phyloP scores from a whole-genome alignment of 257 asterid genomes.

The Asclepias syriaca region DNA sequence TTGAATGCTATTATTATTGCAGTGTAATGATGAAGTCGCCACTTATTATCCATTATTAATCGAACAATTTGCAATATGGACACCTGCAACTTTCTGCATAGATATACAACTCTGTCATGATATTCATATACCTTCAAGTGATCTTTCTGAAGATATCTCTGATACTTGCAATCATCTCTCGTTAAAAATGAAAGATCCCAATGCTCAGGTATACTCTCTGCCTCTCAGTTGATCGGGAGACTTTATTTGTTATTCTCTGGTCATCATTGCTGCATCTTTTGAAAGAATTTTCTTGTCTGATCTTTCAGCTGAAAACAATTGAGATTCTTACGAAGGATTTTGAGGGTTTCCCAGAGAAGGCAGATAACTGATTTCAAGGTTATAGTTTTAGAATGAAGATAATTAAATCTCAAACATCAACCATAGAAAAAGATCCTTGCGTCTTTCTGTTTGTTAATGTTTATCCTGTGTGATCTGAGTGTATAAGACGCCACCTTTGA shows the following conservation, averaged over 20 bases:
- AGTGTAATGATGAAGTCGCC: slow-evolving; percentile 66
- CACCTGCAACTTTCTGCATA: slow-evolving; percentile 54
- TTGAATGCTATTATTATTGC: slow-evolving; percentile 22
- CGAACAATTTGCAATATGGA: slow-evolving; percentile 42
- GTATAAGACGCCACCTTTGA: slow-evolving; percentile 76
- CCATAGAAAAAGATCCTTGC: neutral
- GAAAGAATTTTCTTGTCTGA: neutral
- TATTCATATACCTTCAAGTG: slow-evolving; percentile 26
- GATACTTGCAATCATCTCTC: slow-evolving; percentile 53
- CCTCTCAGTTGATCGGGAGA: neutral
- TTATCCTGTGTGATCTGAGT: neutral
- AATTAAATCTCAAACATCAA: neutral
- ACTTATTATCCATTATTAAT: slow-evolving; percentile 64
- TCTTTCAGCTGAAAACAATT: slow-evolving; percentile 63
- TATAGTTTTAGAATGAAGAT: neutral
- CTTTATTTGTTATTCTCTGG: neutral
- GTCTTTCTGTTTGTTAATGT: neutral
- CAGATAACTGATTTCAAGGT: slow-evolving; percentile 14
- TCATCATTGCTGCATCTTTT: neutral
- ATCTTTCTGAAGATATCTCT: slow-evolving; percentile 48
- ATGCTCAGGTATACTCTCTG: slow-evolving; percentile 52
- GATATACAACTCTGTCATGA: slow-evolving; percentile 41
- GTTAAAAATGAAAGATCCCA: slow-evolving; percentile 78
- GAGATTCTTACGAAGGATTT: slow-evolving; percentile 61
- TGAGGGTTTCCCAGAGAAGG: slow-evolving; percentile 55